A percentile compares a stretch with the other conserved stretches of the same genome.
These are phyloP conservation scores for Pseudonitzschia delicatissima DNA, from an alignment of 108 stramenopile species.

Conservation along the genomic window DNA sequence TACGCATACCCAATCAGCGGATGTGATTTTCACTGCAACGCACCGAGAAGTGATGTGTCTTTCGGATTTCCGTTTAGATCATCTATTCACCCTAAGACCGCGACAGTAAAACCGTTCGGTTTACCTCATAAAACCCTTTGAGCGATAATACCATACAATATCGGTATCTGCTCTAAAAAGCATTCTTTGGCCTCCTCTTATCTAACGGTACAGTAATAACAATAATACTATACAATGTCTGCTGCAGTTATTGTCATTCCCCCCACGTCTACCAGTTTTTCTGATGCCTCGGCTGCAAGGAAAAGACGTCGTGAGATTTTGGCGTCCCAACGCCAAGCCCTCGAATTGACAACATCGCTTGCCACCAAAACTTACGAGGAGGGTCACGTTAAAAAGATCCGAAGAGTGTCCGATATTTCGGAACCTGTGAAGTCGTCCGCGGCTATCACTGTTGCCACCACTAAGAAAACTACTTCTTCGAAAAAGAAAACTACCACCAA, in stretches of 20 bases:
- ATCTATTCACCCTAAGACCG: background rate
- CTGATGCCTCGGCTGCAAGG: conserved; percentile 32
- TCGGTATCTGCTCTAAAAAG: background rate
- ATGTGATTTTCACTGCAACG: background rate
- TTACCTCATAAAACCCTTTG: background rate
- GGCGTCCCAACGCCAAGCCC: conserved; percentile 27
- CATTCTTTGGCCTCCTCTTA: background rate
- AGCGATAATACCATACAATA: no score
- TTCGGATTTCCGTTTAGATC: background rate
- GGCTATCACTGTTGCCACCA: background rate
- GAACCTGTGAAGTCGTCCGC: background rate
- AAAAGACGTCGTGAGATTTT: conserved; percentile 57
- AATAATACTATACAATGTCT: background rate
- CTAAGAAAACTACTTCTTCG: background rate
- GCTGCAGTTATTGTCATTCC: conserved; percentile 14
- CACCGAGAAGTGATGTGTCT: conserved; percentile 1
- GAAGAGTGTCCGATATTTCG: conserved; percentile 9
- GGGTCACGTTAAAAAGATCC: background rate
- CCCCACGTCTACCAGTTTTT: background rate
- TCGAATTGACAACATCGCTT: background rate
- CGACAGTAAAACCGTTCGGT: background rate
- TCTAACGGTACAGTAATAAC: background rate
- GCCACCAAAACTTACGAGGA: background rate
- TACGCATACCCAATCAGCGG: background rate
- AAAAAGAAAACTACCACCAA: conserved; percentile 12